phyloP scores from a whole-genome alignment of 345 rosid genomes.

The Triadica sebifera region DNA sequence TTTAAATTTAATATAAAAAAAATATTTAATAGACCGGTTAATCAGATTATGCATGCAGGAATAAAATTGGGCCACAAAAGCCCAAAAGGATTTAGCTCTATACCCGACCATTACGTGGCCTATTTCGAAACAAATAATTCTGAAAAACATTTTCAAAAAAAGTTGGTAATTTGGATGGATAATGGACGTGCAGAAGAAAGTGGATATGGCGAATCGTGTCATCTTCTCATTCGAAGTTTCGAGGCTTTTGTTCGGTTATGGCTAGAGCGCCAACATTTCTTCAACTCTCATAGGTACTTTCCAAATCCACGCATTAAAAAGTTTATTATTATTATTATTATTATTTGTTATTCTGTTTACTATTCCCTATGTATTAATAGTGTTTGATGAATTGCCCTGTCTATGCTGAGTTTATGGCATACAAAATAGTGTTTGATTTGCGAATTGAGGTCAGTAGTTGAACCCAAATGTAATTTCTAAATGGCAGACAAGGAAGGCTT shows the following conservation, averaged over 20 bases:
- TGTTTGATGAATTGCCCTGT: background rate
- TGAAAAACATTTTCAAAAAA: no score
- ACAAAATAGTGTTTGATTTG: background rate
- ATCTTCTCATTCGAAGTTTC: constrained; percentile 16
- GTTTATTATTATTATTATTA: no score
- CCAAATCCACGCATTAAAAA: background rate
- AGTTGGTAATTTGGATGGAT: constrained; percentile 8
- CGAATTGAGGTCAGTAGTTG: background rate
- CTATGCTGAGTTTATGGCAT: background rate
- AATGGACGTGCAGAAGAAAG: constrained; percentile 1
- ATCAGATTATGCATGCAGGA: no score
- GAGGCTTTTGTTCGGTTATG: background rate
- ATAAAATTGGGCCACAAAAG: no score
- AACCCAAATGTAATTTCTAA: background rate
- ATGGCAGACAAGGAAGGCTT: background rate
- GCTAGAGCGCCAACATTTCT: constrained; percentile 7
- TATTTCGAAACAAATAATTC: no score
- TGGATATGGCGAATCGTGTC: constrained; percentile 32
- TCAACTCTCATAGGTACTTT: constrained; percentile 17
- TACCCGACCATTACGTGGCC: no score
- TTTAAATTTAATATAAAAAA: no score
- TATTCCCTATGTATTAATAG: background rate
- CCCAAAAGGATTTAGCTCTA: no score
- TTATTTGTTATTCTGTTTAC: background rate
- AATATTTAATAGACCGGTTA: no score